Percentiles rank a stretch among this genome's conserved stretches.
phyloP scores from a whole-genome alignment of 2,329 filamentous ascomycete species.

The Rhinocladiella mackenziei region DNA sequence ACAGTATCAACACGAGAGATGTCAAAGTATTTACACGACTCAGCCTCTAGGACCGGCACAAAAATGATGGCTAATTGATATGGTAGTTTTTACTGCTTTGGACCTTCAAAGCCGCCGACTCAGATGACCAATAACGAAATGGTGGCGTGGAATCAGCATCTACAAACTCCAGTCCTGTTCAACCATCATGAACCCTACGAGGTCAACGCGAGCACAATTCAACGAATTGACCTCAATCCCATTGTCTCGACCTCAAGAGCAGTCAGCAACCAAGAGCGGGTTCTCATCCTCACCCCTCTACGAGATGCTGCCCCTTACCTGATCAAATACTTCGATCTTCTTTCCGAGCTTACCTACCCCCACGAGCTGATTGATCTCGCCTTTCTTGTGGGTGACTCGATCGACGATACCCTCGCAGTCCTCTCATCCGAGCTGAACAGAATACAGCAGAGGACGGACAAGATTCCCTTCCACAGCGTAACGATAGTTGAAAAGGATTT shows the following conservation, averaged over 20 bases:
- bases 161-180: conserved; percentile 90
- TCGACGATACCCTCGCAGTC: conserved; percentile 85
- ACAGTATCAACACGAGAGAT: conserved; percentile 76
- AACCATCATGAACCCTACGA: conserved; percentile 88
- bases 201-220: conserved; percentile 75
- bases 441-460: conserved; percentile 75
- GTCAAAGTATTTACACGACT: conserved; percentile 64
- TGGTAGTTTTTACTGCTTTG: conserved; percentile 91
- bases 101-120: conserved; percentile 91
- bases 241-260: conserved; percentile 78
- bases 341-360: conserved; percentile 85
- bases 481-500: conserved; percentile 91
- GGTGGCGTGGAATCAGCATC: conserved; percentile 79
- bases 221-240: conserved; percentile 76
- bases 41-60: neutral
- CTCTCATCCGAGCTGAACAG: conserved; percentile 80
- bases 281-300: conserved; percentile 88
- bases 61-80: conserved; percentile 10
- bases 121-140: conserved; percentile 91
- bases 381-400: conserved; percentile 89
- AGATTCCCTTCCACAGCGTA: conserved; percentile 78
- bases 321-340: conserved; percentile 86
- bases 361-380: conserved; percentile 92
- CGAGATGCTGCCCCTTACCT: conserved; percentile 82
- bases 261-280: conserved; percentile 72